Conservation (phyloP, 306 rosid genomes). For the Begonia peltatifolia region DNA sequence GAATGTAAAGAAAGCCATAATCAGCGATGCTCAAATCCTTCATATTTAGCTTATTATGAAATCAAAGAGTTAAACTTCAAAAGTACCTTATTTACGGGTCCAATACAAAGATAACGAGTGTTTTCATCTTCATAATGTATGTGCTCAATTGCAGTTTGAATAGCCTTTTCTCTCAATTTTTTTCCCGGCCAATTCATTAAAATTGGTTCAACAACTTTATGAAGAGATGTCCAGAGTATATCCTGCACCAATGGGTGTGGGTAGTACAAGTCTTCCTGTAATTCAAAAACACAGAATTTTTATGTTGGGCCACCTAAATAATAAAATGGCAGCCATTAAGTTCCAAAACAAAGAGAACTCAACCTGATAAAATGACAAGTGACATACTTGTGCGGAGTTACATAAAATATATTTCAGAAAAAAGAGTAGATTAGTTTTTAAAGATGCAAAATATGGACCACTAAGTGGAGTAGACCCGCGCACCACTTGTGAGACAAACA, state of each 20-base stretch:
- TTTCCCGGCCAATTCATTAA: constrained; percentile 81
- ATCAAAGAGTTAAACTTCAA: neutral
- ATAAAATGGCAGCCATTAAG: constrained; percentile 7
- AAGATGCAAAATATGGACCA: too few relatives aligned
- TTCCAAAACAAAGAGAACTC: neutral
- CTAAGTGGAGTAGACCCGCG: too few relatives aligned
- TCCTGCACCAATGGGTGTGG: constrained; percentile 84
- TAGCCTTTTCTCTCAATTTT: constrained; percentile 69
- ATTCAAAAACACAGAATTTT: neutral
- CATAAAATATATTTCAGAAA: too few relatives aligned
- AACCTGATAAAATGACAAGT: neutral
- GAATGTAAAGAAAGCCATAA: too few relatives aligned
- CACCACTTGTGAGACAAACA: too few relatives aligned
- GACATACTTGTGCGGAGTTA: too few relatives aligned
- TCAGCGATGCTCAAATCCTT: too few relatives aligned
- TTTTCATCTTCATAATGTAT: constrained; percentile 90
- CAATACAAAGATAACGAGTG: constrained; percentile 89
- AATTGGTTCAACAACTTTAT: constrained; percentile 53
- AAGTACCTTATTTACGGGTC: constrained; percentile 86
- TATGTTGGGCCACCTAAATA: too few relatives aligned
- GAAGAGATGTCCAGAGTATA: constrained; percentile 74
- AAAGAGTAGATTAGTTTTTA: too few relatives aligned
- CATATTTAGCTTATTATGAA: too few relatives aligned
- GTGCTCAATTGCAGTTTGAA: constrained; percentile 48
- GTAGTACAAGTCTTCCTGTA: constrained; percentile 84